These are phyloP conservation scores for Penicillium longicatenatum DNA, from an alignment of 495 filamentous ascomycete genomes.

Conservation along the genomic window DNA sequence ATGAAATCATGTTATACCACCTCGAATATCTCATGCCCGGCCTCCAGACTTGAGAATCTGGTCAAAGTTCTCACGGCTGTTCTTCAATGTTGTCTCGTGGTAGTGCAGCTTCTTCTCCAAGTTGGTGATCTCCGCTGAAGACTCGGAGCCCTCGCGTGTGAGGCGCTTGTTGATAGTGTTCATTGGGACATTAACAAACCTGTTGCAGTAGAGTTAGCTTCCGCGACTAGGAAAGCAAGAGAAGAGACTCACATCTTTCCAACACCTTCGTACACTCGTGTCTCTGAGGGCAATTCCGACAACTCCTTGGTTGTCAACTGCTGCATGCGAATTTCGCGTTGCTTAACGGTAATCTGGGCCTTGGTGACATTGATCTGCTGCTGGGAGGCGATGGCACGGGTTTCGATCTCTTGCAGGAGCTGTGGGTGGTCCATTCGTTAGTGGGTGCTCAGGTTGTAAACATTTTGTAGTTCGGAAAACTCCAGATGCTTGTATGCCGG, in stretches of 20 bases:
- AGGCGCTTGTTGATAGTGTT: constrained; percentile 73
- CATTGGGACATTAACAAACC: constrained; percentile 84
- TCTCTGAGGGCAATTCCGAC: constrained; percentile 71
- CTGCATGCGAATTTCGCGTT: constrained; percentile 84
- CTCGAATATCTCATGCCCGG: constrained; percentile 27
- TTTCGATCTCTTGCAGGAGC: constrained; percentile 93
- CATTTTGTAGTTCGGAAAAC: background rate
- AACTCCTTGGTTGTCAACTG: constrained; percentile 87
- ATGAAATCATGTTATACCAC: background rate
- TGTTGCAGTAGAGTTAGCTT: constrained; percentile 30
- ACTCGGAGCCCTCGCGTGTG: constrained; percentile 69
- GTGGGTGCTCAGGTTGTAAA: background rate
- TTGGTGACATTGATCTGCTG: constrained; percentile 90
- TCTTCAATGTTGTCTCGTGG: constrained; percentile 92
- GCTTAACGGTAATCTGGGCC: constrained; percentile 81
- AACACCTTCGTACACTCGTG: constrained; percentile 88
- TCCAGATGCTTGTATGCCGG: background rate
- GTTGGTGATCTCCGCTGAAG: constrained; percentile 73
- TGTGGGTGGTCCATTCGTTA: constrained; percentile 37
- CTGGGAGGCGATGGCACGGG: constrained; percentile 81
- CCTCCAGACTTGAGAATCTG: constrained; percentile 70
- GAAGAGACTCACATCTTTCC: constrained; percentile 81
- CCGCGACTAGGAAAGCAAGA: background rate
- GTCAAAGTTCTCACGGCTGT: constrained; percentile 86
- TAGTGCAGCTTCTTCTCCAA: constrained; percentile 91